Base-by-base conservation (phyloP, 768 basidiomycete species). In the Clathrus columnatus region DNA sequence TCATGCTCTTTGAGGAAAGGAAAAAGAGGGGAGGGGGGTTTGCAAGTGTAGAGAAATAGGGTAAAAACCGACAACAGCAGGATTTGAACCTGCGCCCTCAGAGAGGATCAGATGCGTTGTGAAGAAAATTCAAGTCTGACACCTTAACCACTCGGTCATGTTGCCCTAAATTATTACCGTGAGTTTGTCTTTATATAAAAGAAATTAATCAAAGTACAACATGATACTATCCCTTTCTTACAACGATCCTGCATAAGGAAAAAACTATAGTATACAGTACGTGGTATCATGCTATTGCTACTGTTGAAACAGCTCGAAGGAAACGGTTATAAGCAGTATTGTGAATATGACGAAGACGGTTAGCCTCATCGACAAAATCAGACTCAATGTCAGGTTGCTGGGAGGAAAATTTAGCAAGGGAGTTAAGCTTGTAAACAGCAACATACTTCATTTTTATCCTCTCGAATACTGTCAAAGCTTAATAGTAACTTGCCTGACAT, bases 401-500 rank as follows among this genome's bases (percentile, higher is more conserved):
- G 21, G 44, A 54, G 56, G 58, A 52, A 20, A 21, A 21, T 29
- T 18, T 26, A 14, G n/a, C n/a, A n/a, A n/a, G n/a, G n/a, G n/a
- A n/a, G n/a, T 10, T 17, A 8, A 10, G 29, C 11, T 56, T 41
- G 61, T 47, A 28, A n/a, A 50, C 26, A 5, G 36, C 41, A 8
- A 48, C 41, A 57, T 18, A 75, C 82, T 54, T 59, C 88, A 68
- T 88, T 64, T 14, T 76, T 74, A 4, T 80, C 67, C 8, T 85
- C 85, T 54, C 75, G 77, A 49, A 78, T 71, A 57, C 76, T 78
- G 63, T 86, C 83, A 30, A 85, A 74, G 36, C 78, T 70, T 18
- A 69, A 68, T 41, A 85, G 75, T 57, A 91, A 63, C n/a, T 75
- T 73, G 2, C 78, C 72, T 47, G 83, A 77, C 85, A 91, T 91